Evolutionary conservation across 176 grass and related monocot species (phyloP).

Genomic region (Aechmea fasciata): DNA sequence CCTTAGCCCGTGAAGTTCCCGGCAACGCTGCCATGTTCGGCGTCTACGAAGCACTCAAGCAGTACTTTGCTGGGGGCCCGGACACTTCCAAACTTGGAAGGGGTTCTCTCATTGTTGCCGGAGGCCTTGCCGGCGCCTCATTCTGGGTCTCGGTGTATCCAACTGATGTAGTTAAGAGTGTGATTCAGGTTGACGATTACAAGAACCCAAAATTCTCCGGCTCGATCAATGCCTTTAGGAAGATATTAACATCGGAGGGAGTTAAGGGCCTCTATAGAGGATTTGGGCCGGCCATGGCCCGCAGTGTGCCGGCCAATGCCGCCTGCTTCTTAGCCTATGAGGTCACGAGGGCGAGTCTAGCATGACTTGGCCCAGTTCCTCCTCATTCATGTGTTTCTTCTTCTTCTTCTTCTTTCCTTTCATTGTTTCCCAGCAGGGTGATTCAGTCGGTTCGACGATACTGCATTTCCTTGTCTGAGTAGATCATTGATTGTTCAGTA

Average conservation of each 20-base stretch:
- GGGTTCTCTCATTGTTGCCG: constrained; percentile 53
- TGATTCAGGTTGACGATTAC: constrained; percentile 85
- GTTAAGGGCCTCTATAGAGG: constrained; percentile 70
- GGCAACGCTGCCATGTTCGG: constrained; percentile 80
- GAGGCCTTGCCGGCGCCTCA: constrained; percentile 57
- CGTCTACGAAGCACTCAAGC: constrained; percentile 56
- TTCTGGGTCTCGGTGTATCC: constrained; percentile 71
- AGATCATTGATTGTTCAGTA: background rate
- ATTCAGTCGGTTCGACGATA: background rate
- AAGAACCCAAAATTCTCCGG: constrained; percentile 69
- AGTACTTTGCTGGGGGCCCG: constrained; percentile 37
- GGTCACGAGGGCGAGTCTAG: constrained; percentile 49
- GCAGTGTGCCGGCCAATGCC: constrained; percentile 68
- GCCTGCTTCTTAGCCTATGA: constrained; percentile 83
- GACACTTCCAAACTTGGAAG: constrained; percentile 52
- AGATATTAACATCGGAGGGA: constrained; percentile 60
- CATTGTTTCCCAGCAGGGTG: background rate
- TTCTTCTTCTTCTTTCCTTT: constrained; percentile 7
- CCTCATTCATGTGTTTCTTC: background rate
- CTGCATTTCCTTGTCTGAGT: background rate
- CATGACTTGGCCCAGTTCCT: constrained; percentile 21
- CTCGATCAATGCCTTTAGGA: constrained; percentile 56
- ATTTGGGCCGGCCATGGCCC: constrained; percentile 72
- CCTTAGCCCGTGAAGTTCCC: constrained; percentile 67
- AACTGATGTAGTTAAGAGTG: constrained; percentile 74